Conservation (phyloP, 2,329 filamentous ascomycete species). For the Curvularia spicifera region DNA sequence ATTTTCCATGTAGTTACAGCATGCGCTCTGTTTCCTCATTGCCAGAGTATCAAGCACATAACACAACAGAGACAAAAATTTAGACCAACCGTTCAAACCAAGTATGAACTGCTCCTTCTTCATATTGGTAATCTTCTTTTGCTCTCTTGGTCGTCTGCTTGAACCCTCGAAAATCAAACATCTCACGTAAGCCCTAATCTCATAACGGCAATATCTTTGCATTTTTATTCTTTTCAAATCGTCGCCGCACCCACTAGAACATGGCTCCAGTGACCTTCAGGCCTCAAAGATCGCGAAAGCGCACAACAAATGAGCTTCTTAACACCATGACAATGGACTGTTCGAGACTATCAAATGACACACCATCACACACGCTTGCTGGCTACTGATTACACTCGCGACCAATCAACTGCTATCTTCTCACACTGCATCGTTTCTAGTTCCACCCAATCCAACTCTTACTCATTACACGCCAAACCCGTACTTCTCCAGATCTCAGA, state of each 20-base stretch:
- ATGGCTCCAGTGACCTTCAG: background rate
- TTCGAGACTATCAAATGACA: constrained; percentile 2
- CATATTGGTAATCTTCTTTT: background rate
- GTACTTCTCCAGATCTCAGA: constrained; percentile 89
- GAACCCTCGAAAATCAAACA: background rate
- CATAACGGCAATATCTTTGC: background rate
- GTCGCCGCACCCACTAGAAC: background rate
- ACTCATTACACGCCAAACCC: constrained; percentile 95
- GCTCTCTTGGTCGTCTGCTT: background rate
- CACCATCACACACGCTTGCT: background rate
- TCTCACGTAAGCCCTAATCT: background rate
- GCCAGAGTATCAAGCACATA: background rate
- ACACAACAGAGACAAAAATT: background rate
- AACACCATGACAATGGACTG: constrained; percentile 1
- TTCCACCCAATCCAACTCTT: constrained; percentile 89
- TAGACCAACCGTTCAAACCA: background rate
- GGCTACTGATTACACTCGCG: background rate
- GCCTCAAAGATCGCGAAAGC: background rate
- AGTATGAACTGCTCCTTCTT: background rate
- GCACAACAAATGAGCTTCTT: background rate
- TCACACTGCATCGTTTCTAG: background rate
- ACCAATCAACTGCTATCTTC: background rate
- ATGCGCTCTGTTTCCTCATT: background rate
- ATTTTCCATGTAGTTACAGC: background rate
- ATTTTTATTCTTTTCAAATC: background rate